phyloP scores from a whole-genome alignment of 768 basidiomycete species.

The Atractiella rhizophila region DNA sequence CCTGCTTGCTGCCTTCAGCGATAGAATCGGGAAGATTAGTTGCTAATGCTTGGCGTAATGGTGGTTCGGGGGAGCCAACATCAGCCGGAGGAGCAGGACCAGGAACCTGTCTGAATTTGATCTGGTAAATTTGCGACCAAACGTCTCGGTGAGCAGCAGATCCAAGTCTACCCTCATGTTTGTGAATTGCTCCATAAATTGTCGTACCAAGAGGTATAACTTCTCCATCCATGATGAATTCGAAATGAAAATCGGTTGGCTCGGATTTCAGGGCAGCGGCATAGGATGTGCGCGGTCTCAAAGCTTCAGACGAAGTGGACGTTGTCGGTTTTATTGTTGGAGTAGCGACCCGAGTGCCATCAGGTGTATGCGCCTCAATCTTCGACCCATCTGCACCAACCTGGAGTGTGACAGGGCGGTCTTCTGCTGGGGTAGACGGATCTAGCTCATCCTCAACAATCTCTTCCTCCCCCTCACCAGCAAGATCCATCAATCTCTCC shows the following conservation, averaged over 20 bases:
- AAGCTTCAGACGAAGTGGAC: background rate
- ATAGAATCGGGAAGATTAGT: slow-evolving; percentile 46
- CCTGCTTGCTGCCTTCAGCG: slow-evolving; percentile 56
- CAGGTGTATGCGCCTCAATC: slow-evolving; percentile 84
- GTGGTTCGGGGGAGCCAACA: slow-evolving; percentile 6
- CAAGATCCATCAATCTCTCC: no score
- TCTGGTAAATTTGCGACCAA: slow-evolving; percentile 71
- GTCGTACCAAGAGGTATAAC: slow-evolving; percentile 62
- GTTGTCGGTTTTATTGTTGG: slow-evolving; percentile 25
- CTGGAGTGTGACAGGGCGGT: slow-evolving; percentile 14
- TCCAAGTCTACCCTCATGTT: slow-evolving; percentile 37
- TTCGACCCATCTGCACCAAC: slow-evolving; percentile 49
- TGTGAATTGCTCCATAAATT: slow-evolving; percentile 87
- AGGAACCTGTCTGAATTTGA: slow-evolving; percentile 75
- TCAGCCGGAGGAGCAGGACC: slow-evolving; percentile 37
- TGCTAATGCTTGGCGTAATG: slow-evolving; percentile 25
- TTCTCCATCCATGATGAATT: slow-evolving; percentile 81
- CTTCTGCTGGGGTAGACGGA: slow-evolving; percentile 5
- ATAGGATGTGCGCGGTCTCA: slow-evolving; percentile 33
- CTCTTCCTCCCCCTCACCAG: background rate
- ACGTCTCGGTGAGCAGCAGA: slow-evolving; percentile 3
- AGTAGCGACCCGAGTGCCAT: slow-evolving; percentile 79
- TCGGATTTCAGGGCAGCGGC: slow-evolving; percentile 80
- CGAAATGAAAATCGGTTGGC: slow-evolving; percentile 86
- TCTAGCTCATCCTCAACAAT: slow-evolving; percentile 4